These are phyloP conservation scores for Astragalus membranaceus DNA, from an alignment of 306 rosid species.

Conservation along the genomic window DNA sequence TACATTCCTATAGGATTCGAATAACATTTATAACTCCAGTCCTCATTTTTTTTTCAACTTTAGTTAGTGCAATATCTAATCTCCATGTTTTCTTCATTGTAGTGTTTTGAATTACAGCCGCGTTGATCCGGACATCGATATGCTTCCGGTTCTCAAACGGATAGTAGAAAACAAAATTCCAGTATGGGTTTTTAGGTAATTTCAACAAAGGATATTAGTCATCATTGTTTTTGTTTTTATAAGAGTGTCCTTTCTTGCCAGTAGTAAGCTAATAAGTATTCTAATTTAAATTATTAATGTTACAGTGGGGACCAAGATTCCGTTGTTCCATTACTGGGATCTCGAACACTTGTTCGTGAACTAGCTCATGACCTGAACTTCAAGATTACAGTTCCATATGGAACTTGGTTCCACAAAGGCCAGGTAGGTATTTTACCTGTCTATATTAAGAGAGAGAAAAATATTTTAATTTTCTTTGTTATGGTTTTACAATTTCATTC, in stretches of 20 bases:
- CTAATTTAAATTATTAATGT: not conserved
- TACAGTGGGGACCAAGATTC: slow-evolving; percentile 89
- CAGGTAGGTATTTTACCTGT: slow-evolving; percentile 56
- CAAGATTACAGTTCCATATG: slow-evolving; percentile 60
- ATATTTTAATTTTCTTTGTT: not conserved
- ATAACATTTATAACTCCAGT: too few species aligned
- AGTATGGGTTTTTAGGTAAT: slow-evolving; percentile 89
- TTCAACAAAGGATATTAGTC: not conserved
- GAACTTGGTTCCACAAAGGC: slow-evolving; percentile 87
- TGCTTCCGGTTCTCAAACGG: slow-evolving; percentile 71
- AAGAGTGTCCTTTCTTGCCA: not conserved
- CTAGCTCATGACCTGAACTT: slow-evolving; percentile 66
- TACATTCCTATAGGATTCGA: too few species aligned
- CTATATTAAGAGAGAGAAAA: not conserved
- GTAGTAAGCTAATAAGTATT: not conserved
- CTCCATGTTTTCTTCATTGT: not conserved
- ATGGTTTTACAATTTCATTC: not conserved
- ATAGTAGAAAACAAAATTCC: slow-evolving; percentile 64
- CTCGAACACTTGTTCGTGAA: slow-evolving; percentile 73
- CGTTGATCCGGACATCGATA: slow-evolving; percentile 54
- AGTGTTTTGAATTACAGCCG: slow-evolving; percentile 59
- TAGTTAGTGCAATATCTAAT: too few species aligned
- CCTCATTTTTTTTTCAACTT: not conserved
- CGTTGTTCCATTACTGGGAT: slow-evolving; percentile 72
- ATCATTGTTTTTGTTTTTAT: not conserved